Conservation (phyloP, 257 asterid species). For the Mentha longifolia region DNA sequence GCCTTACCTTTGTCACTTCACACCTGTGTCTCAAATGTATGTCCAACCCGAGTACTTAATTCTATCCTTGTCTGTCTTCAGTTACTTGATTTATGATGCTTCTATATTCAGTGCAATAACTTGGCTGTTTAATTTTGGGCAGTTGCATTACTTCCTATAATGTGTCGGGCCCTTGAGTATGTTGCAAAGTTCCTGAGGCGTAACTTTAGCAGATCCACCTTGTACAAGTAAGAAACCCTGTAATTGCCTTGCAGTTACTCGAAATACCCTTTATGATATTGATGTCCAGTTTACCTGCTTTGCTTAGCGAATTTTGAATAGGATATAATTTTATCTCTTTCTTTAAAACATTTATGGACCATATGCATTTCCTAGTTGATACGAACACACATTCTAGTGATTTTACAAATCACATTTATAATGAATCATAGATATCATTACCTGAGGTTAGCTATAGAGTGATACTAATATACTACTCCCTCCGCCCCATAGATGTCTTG, state of each 20-base stretch:
- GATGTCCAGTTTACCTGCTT: background rate
- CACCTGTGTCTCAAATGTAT: constrained; percentile 82
- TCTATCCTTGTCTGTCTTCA: constrained; percentile 24
- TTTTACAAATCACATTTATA: background rate
- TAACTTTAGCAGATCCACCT: constrained; percentile 72
- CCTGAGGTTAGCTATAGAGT: background rate
- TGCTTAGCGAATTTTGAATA: constrained; percentile 12
- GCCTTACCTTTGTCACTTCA: constrained; percentile 73
- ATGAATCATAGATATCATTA: background rate
- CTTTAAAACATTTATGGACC: background rate
- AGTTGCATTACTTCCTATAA: constrained; percentile 90
- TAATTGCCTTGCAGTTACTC: constrained; percentile 21
- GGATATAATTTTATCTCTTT: background rate
- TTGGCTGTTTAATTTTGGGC: constrained; percentile 38
- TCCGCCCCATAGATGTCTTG: too few relatives aligned
- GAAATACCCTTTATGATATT: background rate
- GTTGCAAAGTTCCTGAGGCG: constrained; percentile 78
- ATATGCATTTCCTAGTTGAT: constrained; percentile 18
- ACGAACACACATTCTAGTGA: background rate
- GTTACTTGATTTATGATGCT: constrained; percentile 12
- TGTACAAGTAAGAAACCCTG: constrained; percentile 64
- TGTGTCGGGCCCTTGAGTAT: constrained; percentile 74
- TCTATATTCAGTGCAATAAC: constrained; percentile 22
- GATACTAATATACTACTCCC: background rate
- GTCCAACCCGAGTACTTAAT: constrained; percentile 29